Percentiles rank a stretch among this genome's conserved stretches.
phyloP scores from a whole-genome alignment of 805 yeast genomes.

The Nakazawaea wyomingensis region DNA sequence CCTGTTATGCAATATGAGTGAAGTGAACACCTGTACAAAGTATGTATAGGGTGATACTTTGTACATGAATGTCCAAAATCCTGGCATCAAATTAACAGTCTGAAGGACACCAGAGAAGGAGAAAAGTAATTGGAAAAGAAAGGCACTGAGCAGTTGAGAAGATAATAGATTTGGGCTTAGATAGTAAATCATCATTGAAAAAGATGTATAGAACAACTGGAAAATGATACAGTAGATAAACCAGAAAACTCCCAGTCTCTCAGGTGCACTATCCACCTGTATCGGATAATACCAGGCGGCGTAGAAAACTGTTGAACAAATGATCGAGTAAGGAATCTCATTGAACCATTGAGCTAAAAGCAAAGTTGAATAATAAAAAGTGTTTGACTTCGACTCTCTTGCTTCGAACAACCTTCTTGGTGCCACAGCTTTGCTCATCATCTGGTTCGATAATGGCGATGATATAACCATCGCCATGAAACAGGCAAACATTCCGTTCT shows the following conservation, averaged over 20 bases:
- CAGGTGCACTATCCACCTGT: slow-evolving; percentile 34
- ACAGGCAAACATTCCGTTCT: slow-evolving; percentile 53
- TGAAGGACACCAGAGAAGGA: slow-evolving; percentile 70
- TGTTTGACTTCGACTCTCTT: slow-evolving; percentile 65
- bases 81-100: slow-evolving; percentile 54
- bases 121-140: slow-evolving; percentile 52
- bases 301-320: slow-evolving; percentile 43
- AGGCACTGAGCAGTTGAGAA: slow-evolving; percentile 56
- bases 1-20: slow-evolving; percentile 43
- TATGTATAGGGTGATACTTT: slow-evolving; percentile 69
- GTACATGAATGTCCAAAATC: slow-evolving; percentile 85
- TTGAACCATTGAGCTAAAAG: slow-evolving; percentile 46
- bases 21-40: slow-evolving; percentile 53
- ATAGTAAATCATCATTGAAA: slow-evolving; percentile 50
- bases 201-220: slow-evolving; percentile 45
- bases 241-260: slow-evolving; percentile 44
- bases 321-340: slow-evolving; percentile 57
- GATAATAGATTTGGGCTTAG: slow-evolving; percentile 62
- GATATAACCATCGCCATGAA: slow-evolving; percentile 54
- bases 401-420: slow-evolving; percentile 64
- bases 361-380: slow-evolving; percentile 66
- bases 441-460: slow-evolving; percentile 58
- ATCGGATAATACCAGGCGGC: slow-evolving; percentile 33
- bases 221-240: slow-evolving; percentile 42
- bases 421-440: slow-evolving; percentile 52